Evolutionary conservation across 371 early-diverging fungal genomes (phyloP).

Genomic region (Dipsacomyces acuminosporus): DNA sequence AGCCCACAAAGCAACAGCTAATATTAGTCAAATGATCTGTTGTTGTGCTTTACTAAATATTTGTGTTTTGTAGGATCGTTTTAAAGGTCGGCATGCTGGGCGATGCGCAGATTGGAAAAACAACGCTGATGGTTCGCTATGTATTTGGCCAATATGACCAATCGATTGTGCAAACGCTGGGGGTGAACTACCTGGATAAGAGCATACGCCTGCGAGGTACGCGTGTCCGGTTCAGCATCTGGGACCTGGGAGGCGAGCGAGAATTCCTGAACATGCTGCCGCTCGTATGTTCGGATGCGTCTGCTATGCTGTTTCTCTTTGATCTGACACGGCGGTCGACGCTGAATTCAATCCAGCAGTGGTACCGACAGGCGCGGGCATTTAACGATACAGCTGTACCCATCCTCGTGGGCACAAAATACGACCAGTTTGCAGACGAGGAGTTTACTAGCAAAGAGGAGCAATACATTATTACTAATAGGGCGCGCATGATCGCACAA

Average conservation of each 20-base stretch:
- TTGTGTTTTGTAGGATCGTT: slow-evolving; percentile 52
- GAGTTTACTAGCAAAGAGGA: slow-evolving; percentile 62
- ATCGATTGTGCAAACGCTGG: slow-evolving; percentile 95
- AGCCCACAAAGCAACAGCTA: too few relatives aligned
- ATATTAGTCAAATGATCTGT: too few relatives aligned
- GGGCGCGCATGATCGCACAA: slow-evolving; percentile 83
- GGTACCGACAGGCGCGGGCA: slow-evolving; percentile 95
- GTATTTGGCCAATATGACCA: slow-evolving; percentile 95
- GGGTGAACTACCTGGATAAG: slow-evolving; percentile 99
- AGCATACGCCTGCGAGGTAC: slow-evolving; percentile 85
- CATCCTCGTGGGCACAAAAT: slow-evolving; percentile 95
- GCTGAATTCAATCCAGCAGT: slow-evolving; percentile 88
- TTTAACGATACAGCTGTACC: slow-evolving; percentile 94
- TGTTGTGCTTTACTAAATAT: too few relatives aligned
- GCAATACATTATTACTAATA: slow-evolving; percentile 88
- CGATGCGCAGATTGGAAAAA: slow-evolving; percentile 98
- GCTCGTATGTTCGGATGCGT: slow-evolving; percentile 92
- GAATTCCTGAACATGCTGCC: slow-evolving; percentile 98
- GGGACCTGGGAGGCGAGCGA: slow-evolving; percentile 98
- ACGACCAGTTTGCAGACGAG: slow-evolving; percentile 80
- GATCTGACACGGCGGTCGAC: slow-evolving; percentile 90
- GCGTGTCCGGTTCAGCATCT: slow-evolving; percentile 96
- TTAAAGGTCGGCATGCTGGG: slow-evolving; percentile 98
- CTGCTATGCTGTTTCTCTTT: slow-evolving; percentile 94
- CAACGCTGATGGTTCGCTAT: slow-evolving; percentile 97